Percentiles rank a stretch among this genome's conserved stretches.
These are phyloP conservation scores for Citeromyces siamensis DNA, from an alignment of 1,139 yeast genomes.

Conservation along the genomic window DNA sequence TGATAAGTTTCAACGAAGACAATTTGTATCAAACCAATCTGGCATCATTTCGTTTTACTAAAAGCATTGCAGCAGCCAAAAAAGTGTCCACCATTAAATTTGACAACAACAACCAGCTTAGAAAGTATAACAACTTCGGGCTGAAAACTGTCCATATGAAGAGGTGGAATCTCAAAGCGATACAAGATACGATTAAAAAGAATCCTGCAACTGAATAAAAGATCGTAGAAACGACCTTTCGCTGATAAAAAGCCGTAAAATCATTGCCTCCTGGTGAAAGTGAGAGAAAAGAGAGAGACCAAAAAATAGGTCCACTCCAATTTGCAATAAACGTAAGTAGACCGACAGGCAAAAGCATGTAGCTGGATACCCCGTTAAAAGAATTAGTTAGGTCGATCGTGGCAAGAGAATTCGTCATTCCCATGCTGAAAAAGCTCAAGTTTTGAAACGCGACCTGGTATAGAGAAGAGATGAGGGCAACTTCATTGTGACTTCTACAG, in stretches of 20 bases:
- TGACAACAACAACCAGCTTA: conserved; percentile 59
- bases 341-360: conserved; percentile 66
- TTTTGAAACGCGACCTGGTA: conserved; percentile 41
- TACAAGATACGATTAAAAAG: conserved; percentile 57
- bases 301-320: conserved; percentile 76
- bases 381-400: conserved; percentile 86
- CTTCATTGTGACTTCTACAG: background rate
- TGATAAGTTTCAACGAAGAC: no score
- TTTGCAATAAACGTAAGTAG: conserved; percentile 68
- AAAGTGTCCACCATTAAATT: conserved; percentile 29
- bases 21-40: no score
- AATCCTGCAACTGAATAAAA: conserved; percentile 53
- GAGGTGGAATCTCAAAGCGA: conserved; percentile 65
- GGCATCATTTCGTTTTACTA: no score
- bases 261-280: background rate
- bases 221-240: conserved; percentile 22
- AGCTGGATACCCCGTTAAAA: conserved; percentile 71
- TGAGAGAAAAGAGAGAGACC: conserved; percentile 47
- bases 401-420: conserved; percentile 86
- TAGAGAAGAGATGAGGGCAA: conserved; percentile 11
- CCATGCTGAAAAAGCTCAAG: conserved; percentile 73
- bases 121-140: conserved; percentile 75
- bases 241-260: background rate
- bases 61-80: conserved; percentile 7
- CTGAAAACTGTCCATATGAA: conserved; percentile 98